Base-by-base conservation (phyloP, 352 stramenopile genomes). In the Halophytophthora polymorphica region DNA sequence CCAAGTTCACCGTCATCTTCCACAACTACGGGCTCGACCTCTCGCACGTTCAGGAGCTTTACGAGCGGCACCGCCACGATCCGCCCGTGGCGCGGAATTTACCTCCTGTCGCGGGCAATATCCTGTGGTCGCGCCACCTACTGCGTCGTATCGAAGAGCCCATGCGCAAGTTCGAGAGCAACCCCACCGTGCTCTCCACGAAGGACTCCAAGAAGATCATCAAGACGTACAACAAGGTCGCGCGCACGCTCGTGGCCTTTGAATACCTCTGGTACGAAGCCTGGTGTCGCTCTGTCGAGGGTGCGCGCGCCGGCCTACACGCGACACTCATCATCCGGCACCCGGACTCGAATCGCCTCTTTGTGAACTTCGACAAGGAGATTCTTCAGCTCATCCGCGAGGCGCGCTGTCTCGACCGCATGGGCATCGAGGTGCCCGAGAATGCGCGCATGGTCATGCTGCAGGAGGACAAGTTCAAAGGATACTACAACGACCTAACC, bases 121-220 rank as follows among this genome's bases (percentile, higher is more conserved):
- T 96, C 29, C 64, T 88, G 4, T 96, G 86, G 86, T 89, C 81
- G 2, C 64, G 86, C 6, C 86, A 96, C 50, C 44, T 96, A 33
- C 56, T 96, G 7, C 65, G 82, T 12, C 78, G 86, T n/a, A 95
- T 96, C 34, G 81, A 95, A 52, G 86, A 93, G 35, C 85, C 84
- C 2, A 96, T 96, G 85, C 67, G 75, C 11, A 90, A 92, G 34
- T 96, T 95, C 39, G 77, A 94, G 58, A 84, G 68, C 39, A 93
- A 95, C 34, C 75, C 78, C 7, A 89, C 67, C 0, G 86, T 96
- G 6, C 64, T 96, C 6, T 88, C 81, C 0, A 93, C 78, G 2
- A 93, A 93, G 41, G 86, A 96, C 45, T 89, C 73, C 2, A 93
- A 93, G 58, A 92, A 91, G 69, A 95, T 96, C 41, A 92, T 96